Evolutionary conservation across 2,329 filamentous ascomycete species (phyloP), one percentile per base, ranked within the genome.

Genomic region (Talaromyces sp.): DNA sequence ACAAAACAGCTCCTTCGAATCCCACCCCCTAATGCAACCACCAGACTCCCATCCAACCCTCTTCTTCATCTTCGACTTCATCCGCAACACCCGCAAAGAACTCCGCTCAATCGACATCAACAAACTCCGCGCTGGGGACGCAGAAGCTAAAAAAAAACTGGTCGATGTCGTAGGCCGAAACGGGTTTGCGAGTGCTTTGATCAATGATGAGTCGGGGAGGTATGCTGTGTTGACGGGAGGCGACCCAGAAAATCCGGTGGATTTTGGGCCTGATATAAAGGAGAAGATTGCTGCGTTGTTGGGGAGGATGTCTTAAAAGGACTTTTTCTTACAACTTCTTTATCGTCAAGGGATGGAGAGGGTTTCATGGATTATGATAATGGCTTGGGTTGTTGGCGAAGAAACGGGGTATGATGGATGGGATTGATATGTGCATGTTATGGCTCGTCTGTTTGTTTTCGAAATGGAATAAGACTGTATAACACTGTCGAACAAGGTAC

Each of bases 71-170:
- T 72, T 86, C 40, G 83, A 89, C 72, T 89, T 89, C 67, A 73
- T 89, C 56, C 84, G 85, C 56, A 87, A 89, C 70, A 82, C 88
- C 60, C 85, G 89, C 70, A 84, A 59, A 28, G 54, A 61, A 39
- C 61, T 72, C 2, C 58, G 64, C 43, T 35, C 37, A 8, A 60
- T 71, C 39, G 66, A 72, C 54, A 15, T 59, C 13, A 45, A 61
- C 1, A 67, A 69, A 48, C 65, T 67, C 55, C 62, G 60, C 8
- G 57, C 63, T 0, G 66, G 66, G 10, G 68, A 70, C 56, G 45
- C 21, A 4, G 41, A 41, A 15, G 57, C 67, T 21, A 41, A 50
- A 4, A 52, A 56, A 2, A 53, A 64, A 17, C 54, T 65, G 0
- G 51, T 57, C 7, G 70, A 73, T 28, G 61, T 70, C 7, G 8